These are phyloP conservation scores for Mitosporidium daphniae DNA, from an alignment of 371 early-diverging fungal genomes.

Conservation along the genomic window DNA sequence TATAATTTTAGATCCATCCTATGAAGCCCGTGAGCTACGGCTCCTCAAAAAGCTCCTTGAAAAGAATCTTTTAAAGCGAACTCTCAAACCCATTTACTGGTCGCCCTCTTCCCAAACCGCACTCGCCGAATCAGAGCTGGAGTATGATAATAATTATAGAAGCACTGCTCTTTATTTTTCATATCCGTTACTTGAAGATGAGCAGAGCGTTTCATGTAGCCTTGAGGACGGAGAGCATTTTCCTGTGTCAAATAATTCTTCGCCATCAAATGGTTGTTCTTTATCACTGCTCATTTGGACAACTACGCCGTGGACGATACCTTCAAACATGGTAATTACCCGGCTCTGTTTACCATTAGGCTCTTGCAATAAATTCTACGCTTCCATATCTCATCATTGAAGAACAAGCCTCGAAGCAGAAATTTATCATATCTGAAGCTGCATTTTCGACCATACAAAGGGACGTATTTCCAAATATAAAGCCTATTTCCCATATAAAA, in stretches of 20 bases:
- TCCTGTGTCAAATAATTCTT: no score
- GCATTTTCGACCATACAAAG: no score
- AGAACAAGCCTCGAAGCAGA: constrained; percentile 7
- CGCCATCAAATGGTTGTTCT: constrained; percentile 2
- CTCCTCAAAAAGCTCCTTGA: constrained; percentile 33
- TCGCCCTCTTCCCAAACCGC: constrained; percentile 58
- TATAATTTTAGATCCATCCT: constrained; percentile 24
- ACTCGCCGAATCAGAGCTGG: constrained; percentile 55
- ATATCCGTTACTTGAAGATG: constrained; percentile 1
- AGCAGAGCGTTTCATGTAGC: no score
- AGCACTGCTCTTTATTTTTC: constrained; percentile 27
- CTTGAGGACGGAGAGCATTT: no score
- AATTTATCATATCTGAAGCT: no score
- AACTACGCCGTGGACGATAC: constrained; percentile 80
- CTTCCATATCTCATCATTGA: constrained; percentile 7
- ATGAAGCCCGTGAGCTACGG: constrained; percentile 29
- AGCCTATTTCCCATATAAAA: no score
- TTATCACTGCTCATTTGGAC: constrained; percentile 44
- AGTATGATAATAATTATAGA: constrained; percentile 39
- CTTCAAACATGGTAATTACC: no score
- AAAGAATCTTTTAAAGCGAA: constrained; percentile 25
- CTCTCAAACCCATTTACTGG: constrained; percentile 52
- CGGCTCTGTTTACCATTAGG: no score
- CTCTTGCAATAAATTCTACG: no score
- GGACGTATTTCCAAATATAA: no score